phyloP scores from a whole-genome alignment of 331 rosid genomes.

The Erythrophleum ivorense region DNA sequence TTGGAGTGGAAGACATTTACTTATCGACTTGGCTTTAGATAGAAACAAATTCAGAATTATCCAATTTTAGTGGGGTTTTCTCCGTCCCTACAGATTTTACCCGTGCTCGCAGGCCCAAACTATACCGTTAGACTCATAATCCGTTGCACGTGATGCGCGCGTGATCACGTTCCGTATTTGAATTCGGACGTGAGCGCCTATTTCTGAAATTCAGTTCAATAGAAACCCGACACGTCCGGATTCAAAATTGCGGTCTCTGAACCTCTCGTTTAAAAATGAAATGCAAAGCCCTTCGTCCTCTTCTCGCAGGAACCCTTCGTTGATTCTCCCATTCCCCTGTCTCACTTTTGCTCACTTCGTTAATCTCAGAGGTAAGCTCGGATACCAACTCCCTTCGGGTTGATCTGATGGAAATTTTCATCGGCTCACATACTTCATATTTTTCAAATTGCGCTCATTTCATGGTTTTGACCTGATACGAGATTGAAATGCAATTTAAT shows the following conservation, averaged over 20 bases:
- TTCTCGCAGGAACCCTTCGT: not conserved
- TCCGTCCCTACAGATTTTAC: not conserved
- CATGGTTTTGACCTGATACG: not conserved
- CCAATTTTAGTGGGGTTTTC: not conserved
- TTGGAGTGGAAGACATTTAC: not conserved
- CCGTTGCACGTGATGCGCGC: conserved; percentile 59
- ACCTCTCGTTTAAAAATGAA: conserved; percentile 40
- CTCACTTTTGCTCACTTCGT: not conserved
- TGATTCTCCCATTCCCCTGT: not conserved
- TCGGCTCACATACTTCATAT: not conserved
- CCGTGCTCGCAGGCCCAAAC: not conserved
- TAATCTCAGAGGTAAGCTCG: conserved; percentile 31
- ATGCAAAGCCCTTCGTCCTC: conserved; percentile 26
- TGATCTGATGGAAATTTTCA: conserved; percentile 1
- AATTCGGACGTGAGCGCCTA: conserved; percentile 75
- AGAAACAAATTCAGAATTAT: not conserved
- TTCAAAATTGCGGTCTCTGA: conserved; percentile 53
- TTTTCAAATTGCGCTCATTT: not conserved
- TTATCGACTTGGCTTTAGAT: not conserved
- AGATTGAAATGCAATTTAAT: not conserved
- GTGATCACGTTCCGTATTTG: conserved; percentile 60
- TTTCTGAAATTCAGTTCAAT: conserved; percentile 55
- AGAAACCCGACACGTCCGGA: conserved; percentile 42
- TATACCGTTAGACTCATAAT: conserved; percentile 53
- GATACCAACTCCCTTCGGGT: not conserved